Conservation (phyloP, 2,329 filamentous ascomycete genomes). For the Aspergillus clavatus region DNA sequence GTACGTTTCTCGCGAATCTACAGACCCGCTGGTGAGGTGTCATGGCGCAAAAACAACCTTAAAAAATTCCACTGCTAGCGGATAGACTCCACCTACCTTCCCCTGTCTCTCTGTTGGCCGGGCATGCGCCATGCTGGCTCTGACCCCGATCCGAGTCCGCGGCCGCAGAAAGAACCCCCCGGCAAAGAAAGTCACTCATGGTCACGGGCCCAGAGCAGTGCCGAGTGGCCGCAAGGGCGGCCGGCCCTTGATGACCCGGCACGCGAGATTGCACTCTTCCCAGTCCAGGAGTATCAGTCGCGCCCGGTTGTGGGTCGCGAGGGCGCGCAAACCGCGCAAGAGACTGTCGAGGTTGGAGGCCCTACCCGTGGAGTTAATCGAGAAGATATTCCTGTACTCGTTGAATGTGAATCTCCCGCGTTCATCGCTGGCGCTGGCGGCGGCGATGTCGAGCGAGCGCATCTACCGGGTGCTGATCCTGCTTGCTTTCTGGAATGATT, state of each 20-base stretch:
- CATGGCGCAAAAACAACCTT: constrained; percentile 1
- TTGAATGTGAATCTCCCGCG: constrained; percentile 43
- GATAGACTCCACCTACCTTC: background rate
- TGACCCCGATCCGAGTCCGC: constrained; percentile 31
- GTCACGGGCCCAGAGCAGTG: constrained; percentile 4
- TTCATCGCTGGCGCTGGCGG: constrained; percentile 39
- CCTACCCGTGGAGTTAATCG: constrained; percentile 49
- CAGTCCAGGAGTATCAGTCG: constrained; percentile 12
- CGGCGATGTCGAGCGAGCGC: constrained; percentile 36
- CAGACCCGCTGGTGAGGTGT: background rate
- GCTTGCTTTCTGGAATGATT: constrained; percentile 38
- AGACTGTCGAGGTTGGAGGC: constrained; percentile 38
- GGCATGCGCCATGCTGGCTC: too few species aligned
- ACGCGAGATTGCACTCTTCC: constrained; percentile 6
- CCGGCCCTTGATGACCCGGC: constrained; percentile 12
- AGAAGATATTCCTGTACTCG: constrained; percentile 48
- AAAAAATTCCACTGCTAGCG: background rate
- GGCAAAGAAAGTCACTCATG: background rate
- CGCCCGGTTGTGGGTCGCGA: constrained; percentile 10
- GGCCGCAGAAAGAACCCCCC: constrained; percentile 22
- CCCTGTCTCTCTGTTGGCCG: constrained; percentile 1
- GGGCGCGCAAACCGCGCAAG: constrained; percentile 5
- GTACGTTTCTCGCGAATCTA: background rate
- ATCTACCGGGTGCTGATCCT: constrained; percentile 40
- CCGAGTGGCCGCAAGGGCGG: constrained; percentile 14